These are phyloP conservation scores for Acacia crassicarpa DNA, from an alignment of 306 rosid species.

Conservation along the genomic window DNA sequence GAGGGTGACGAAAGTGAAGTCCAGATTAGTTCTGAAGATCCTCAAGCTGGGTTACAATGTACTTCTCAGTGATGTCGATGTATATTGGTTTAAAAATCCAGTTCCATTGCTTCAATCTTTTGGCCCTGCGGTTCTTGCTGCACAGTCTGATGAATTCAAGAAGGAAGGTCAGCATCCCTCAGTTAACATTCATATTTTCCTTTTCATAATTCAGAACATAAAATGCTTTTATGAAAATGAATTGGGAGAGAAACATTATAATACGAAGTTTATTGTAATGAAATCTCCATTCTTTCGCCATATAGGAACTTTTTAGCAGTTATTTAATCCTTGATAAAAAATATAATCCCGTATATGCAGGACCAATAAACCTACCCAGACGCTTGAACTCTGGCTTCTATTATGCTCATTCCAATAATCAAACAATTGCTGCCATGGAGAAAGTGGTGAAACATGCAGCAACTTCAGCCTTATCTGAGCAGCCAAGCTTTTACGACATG, in stretches of 20 bases:
- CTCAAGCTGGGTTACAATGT: slow-evolving; percentile 85
- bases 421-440: slow-evolving; percentile 80
- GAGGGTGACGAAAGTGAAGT: slow-evolving; percentile 95
- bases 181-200: slow-evolving; percentile 21
- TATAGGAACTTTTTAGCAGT: not conserved
- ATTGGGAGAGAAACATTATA: not conserved
- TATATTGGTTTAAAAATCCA: slow-evolving; percentile 87
- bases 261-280: not conserved
- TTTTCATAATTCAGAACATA: not conserved
- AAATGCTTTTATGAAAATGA: not conserved
- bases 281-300: not conserved
- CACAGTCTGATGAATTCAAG: slow-evolving; percentile 87
- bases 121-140: slow-evolving; percentile 69
- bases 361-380: slow-evolving; percentile 86
- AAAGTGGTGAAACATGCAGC: slow-evolving; percentile 90
- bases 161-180: slow-evolving; percentile 57
- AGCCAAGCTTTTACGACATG: slow-evolving; percentile 93
- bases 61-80: slow-evolving; percentile 89
- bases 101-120: slow-evolving; percentile 63
- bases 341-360: slow-evolving; percentile 36
- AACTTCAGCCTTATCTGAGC: slow-evolving; percentile 84
- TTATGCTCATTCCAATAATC: slow-evolving; percentile 68
- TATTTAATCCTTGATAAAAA: not conserved
- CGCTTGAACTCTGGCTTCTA: slow-evolving; percentile 98
- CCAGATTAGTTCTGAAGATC: slow-evolving; percentile 78